Evolutionary conservation across 768 basidiomycete species (phyloP).

Genomic region (Mycena floridula): DNA sequence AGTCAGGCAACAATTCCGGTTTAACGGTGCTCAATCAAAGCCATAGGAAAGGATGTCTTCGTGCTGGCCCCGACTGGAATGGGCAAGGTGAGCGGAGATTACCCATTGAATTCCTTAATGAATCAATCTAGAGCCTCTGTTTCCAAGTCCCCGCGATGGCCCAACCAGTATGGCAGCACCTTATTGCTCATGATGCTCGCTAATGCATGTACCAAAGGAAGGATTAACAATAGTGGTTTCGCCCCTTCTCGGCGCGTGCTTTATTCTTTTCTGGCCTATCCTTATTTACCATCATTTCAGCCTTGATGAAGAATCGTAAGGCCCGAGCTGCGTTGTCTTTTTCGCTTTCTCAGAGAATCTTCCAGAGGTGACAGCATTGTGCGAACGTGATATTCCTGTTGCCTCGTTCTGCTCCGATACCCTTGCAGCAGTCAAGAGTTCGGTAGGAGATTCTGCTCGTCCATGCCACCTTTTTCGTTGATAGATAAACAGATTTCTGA

Average conservation of each 20-base stretch:
- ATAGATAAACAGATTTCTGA: conserved; percentile 66
- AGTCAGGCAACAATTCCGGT: neutral
- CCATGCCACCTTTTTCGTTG: too few species aligned
- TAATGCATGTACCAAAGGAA: conserved; percentile 30
- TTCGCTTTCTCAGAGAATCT: neutral
- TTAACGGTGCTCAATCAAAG: neutral
- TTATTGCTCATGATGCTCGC: neutral
- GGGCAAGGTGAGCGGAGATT: conserved; percentile 76
- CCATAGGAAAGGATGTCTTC: conserved; percentile 61
- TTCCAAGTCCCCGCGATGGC: conserved; percentile 80
- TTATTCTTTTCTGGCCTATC: neutral
- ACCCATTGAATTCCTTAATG: too few species aligned
- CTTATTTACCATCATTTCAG: conserved; percentile 28
- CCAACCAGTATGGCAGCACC: conserved; percentile 36
- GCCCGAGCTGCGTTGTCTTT: conserved; percentile 15
- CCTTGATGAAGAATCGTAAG: conserved; percentile 85
- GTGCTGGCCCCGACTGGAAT: conserved; percentile 85
- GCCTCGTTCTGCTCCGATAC: conserved; percentile 68
- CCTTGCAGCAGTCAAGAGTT: conserved; percentile 39
- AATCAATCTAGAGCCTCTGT: conserved; percentile 77
- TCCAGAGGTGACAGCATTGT: conserved; percentile 63
- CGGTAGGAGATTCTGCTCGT: conserved; percentile 32
- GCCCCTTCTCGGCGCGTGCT: conserved; percentile 58
- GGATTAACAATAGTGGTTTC: conserved; percentile 75
- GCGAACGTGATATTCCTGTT: conserved; percentile 46